Evolutionary conservation across 805 yeast species (phyloP).

Genomic region (Pachysolen tannophilus): DNA sequence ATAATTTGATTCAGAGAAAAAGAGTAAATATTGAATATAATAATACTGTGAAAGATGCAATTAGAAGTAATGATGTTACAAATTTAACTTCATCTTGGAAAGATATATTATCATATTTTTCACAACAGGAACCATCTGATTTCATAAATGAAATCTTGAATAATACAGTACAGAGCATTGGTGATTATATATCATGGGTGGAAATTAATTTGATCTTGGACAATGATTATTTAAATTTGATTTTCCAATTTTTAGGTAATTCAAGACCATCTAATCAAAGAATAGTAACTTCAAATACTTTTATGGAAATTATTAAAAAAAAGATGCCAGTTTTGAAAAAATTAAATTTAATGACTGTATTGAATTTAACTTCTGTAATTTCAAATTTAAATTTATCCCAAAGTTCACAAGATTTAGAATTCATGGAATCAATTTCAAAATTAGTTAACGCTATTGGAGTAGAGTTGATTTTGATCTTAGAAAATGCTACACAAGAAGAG

Average conservation of each 20-base stretch:
- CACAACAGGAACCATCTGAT: conserved; percentile 16
- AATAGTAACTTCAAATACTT: conserved; percentile 47
- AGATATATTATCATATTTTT: conserved; percentile 36
- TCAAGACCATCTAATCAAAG: conserved; percentile 29
- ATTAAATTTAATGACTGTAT: conserved; percentile 56
- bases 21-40: conserved; percentile 57
- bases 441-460: conserved; percentile 65
- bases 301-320: conserved; percentile 46
- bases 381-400: conserved; percentile 28
- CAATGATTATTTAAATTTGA: conserved; percentile 44
- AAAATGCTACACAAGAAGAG: conserved; percentile 31
- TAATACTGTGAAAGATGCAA: conserved; percentile 68
- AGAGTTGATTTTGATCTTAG: conserved; percentile 67
- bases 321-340: conserved; percentile 51
- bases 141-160: conserved; percentile 40
- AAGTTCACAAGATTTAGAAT: conserved; percentile 52
- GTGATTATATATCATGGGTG: conserved; percentile 90
- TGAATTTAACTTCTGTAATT: conserved; percentile 55
- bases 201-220: conserved; percentile 69
- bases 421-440: conserved; percentile 69
- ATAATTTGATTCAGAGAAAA: conserved; percentile 71
- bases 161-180: conserved; percentile 57
- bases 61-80: conserved; percentile 71
- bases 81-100: conserved; percentile 62
- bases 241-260: conserved; percentile 46